Evolutionary conservation across 169 alveolate species (phyloP).

Genomic region (Pseudocohnilembus persalinus): DNA sequence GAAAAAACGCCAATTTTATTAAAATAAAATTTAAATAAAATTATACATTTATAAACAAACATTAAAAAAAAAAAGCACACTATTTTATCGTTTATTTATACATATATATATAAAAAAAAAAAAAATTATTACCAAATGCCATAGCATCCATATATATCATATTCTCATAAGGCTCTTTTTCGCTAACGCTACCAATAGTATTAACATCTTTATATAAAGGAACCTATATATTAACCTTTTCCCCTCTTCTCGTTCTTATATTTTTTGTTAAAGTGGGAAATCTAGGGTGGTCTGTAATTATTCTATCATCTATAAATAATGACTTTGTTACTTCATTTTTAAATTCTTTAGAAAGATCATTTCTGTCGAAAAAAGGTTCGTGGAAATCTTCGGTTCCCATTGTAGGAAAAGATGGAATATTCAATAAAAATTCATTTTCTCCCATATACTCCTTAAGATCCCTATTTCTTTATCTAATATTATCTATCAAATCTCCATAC

Average conservation of each 20-base stretch:
- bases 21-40: no score
- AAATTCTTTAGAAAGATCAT: conserved; percentile 5
- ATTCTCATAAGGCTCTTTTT: conserved; percentile 79
- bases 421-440: conserved; percentile 8
- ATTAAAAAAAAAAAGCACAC: no score
- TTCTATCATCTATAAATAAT: conserved; percentile 71
- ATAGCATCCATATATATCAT: conserved; percentile 94
- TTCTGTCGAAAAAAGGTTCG: neutral
- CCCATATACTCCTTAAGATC: conserved; percentile 2
- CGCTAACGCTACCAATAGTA: conserved; percentile 48
- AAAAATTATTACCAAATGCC: conserved; percentile 90
- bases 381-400: conserved; percentile 48
- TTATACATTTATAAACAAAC: no score
- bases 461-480: conserved; percentile 32
- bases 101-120: no score
- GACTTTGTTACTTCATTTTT: conserved; percentile 39
- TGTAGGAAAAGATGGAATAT: conserved; percentile 37
- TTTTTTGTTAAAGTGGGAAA: conserved; percentile 87
- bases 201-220: conserved; percentile 77
- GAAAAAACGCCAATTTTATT: no score
- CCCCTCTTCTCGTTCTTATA: conserved; percentile 77
- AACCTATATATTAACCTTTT: conserved; percentile 71
- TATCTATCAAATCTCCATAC: conserved; percentile 14
- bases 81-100: no score
- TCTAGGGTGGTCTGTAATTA: conserved; percentile 92